Evolutionary conservation across 768 basidiomycete species (phyloP), one percentile per base, ranked within the genome.

Genomic region (Leccinum uliginosum): DNA sequence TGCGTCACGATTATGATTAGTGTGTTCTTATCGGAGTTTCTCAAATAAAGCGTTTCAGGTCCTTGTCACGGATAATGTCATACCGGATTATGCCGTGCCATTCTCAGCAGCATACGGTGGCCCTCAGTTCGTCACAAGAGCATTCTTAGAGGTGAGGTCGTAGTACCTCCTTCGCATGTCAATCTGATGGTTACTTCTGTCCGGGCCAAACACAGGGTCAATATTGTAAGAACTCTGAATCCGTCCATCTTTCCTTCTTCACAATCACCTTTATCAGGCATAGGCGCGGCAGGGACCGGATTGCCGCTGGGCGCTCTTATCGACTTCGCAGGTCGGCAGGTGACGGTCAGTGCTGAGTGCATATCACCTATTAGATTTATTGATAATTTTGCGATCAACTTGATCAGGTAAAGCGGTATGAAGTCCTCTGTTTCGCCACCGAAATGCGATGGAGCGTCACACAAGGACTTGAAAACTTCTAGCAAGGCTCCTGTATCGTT

Each of bases 61-160:
- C 7, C 59, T 70, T 7, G 60, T 69, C 38, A 46, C 32, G 7
- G 70, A 69, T 32, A 70, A 71, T 29, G 35, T 63, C 11, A 65
- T 69, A 50, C 68, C 68, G 9, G 66, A 67, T 48, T 50, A 70
- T 57, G 70, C 70, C 10, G 60, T 69, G 3, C 68, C 68, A 19
- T 56, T 70, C 17, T 59, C 65, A 21, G 68, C 70, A 45, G 63
- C 62, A 11, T 60, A 59, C 51, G 64, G 58, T 35, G 68, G 68
- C 3, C 61, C 70, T 26, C 62, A 67, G 40, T 69, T 71, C 38
- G 43, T 69, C 34, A 68, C 65, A 35, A 60, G 68, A 15, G 68
- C 70, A 12, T 49, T 61, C 46, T 51, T 69, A 9, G 68, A 69
- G 51, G 69, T 63, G 27, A 51, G 43, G 2, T n/a, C 21, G 8